A percentile compares a stretch with the other conserved stretches of the same genome.
These are phyloP conservation scores for Dactylellina drechsleri DNA, from an alignment of 2,329 filamentous ascomycete genomes.

Conservation along the genomic window DNA sequence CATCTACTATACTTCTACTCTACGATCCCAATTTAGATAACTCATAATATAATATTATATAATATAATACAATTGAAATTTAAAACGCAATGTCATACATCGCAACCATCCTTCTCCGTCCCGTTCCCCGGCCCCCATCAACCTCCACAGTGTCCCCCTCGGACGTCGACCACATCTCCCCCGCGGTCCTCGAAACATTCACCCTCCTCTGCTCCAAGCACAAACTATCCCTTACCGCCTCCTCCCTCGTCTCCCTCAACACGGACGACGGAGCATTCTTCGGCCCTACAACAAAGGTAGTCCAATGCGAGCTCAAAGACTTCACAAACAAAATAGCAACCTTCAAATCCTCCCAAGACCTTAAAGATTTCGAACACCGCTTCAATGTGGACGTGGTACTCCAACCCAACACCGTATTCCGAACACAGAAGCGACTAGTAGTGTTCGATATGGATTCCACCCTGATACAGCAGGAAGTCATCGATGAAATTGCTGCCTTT, in stretches of 20 bases:
- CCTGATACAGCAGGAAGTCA: slow-evolving; percentile 95
- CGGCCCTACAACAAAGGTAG: not conserved
- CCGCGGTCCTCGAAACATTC: not conserved
- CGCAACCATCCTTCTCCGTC: slow-evolving; percentile 24
- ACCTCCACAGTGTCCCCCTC: not conserved
- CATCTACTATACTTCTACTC: too few relatives aligned
- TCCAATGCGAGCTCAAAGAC: slow-evolving; percentile 2
- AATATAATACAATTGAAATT: too few relatives aligned
- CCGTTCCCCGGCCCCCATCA: slow-evolving; percentile 17
- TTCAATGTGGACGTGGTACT: slow-evolving; percentile 89
- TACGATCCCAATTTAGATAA: too few relatives aligned
- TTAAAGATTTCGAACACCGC: slow-evolving; percentile 85
- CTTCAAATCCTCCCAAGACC: slow-evolving; percentile 67
- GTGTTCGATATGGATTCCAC: slow-evolving; percentile 99
- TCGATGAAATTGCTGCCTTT: slow-evolving; percentile 89
- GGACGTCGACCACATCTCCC: not conserved
- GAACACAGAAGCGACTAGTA: slow-evolving; percentile 83
- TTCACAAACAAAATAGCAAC: not conserved
- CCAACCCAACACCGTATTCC: slow-evolving; percentile 77
- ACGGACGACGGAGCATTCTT: not conserved
- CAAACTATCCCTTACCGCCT: not conserved
- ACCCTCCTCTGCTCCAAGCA: not conserved
- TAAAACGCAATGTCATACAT: not conserved
- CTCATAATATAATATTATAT: too few relatives aligned
- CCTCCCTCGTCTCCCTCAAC: not conserved